These are phyloP conservation scores for Aspergillus intermedius DNA, from an alignment of 2,329 filamentous ascomycete species.

Conservation along the genomic window DNA sequence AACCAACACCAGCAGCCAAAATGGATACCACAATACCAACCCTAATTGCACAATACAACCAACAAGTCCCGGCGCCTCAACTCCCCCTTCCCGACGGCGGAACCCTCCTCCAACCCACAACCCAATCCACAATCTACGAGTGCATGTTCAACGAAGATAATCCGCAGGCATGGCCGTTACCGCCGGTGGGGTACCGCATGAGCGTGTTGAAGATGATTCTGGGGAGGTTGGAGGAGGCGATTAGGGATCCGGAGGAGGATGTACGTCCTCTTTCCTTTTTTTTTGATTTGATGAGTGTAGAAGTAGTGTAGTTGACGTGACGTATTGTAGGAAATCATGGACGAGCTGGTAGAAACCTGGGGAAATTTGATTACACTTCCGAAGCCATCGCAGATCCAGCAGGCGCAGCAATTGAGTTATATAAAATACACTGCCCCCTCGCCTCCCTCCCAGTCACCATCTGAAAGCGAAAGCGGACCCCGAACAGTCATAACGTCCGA, in stretches of 20 bases:
- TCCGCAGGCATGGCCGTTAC: constrained; percentile 44
- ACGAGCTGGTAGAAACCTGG: constrained; percentile 67
- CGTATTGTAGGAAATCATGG: constrained; percentile 65
- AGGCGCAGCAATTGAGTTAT: constrained; percentile 65
- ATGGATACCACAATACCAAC: constrained; percentile 25
- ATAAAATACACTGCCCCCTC: constrained; percentile 60
- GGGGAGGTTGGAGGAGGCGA: constrained; percentile 62
- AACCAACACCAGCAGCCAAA: constrained; percentile 1
- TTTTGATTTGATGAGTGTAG: not conserved
- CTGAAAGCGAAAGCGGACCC: not conserved
- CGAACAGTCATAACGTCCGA: constrained; percentile 40
- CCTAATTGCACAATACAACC: constrained; percentile 65
- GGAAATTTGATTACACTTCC: constrained; percentile 58
- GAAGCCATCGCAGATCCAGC: constrained; percentile 56
- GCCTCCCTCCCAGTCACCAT: constrained; percentile 1
- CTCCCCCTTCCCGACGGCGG: constrained; percentile 56
- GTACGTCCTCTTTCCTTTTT: constrained; percentile 45
- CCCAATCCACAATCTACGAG: constrained; percentile 62
- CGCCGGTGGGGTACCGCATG: constrained; percentile 63
- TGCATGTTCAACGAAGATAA: constrained; percentile 58
- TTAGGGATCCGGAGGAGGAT: constrained; percentile 78
- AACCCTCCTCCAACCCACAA: constrained; percentile 52
- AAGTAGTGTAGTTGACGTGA: not conserved
- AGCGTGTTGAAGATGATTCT: constrained; percentile 69
- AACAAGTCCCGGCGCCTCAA: constrained; percentile 57